Evolutionary conservation across 768 basidiomycete species (phyloP).

Genomic region (Hericium erinaceus): DNA sequence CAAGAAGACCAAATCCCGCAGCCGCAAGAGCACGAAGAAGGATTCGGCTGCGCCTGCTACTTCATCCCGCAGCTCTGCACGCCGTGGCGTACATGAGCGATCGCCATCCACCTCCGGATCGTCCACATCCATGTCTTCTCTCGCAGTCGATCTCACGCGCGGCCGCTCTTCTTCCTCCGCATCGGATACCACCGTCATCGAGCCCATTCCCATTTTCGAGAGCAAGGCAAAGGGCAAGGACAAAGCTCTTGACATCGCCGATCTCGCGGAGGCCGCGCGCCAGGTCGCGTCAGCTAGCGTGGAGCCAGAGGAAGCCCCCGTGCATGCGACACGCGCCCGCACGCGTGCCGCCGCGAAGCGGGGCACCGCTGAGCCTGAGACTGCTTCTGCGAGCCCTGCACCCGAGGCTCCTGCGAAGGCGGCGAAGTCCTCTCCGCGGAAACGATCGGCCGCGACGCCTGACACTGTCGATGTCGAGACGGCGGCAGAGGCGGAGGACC

Average conservation of each 20-base stretch:
- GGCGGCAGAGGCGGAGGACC: neutral
- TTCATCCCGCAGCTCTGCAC: slow-evolving; percentile 4
- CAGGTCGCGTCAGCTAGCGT: neutral
- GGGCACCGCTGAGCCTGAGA: neutral
- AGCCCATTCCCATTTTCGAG: neutral
- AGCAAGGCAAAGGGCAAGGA: slow-evolving; percentile 12
- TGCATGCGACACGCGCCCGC: neutral
- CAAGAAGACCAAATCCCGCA: slow-evolving; percentile 6
- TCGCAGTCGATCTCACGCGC: slow-evolving; percentile 4
- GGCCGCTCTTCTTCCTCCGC: slow-evolving; percentile 13
- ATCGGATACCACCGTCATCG: slow-evolving; percentile 9
- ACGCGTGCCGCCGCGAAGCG: neutral
- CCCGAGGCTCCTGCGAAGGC: neutral
- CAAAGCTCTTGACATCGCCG: slow-evolving; percentile 1
- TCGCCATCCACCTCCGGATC: slow-evolving; percentile 10
- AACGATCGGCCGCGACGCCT: neutral
- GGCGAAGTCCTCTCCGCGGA: neutral
- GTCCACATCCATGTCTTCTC: slow-evolving; percentile 10
- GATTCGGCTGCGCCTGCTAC: neutral
- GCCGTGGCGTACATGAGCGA: slow-evolving; percentile 5
- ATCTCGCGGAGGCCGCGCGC: neutral
- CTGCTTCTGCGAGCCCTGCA: neutral
- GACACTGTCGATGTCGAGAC: neutral
- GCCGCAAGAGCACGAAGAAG: slow-evolving; percentile 4
- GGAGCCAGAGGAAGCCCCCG: neutral